phyloP scores from a whole-genome alignment of 148 eudicot genomes.

The Amaranthus hypochondriacus region DNA sequence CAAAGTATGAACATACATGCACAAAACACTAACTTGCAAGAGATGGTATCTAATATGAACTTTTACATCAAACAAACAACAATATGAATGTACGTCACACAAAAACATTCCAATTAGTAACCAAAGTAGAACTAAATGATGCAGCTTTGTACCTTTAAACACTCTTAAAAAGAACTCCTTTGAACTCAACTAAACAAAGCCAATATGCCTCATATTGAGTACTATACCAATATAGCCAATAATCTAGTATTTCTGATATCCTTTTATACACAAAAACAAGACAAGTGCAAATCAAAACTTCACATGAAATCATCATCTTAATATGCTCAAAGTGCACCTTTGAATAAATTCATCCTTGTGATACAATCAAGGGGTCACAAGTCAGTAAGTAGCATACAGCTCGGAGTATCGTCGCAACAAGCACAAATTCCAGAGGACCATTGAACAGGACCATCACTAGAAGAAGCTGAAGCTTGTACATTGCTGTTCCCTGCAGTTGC shows the following conservation, averaged over 20 bases:
- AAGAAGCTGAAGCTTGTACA: conserved; percentile 19
- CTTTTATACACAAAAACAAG: background rate
- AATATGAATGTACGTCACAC: background rate
- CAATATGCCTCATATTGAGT: background rate
- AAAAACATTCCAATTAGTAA: background rate
- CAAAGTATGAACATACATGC: background rate
- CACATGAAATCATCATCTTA: conserved; percentile 15
- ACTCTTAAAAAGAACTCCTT: background rate
- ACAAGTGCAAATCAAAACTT: background rate
- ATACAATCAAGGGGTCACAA: conserved; percentile 59
- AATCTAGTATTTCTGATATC: background rate
- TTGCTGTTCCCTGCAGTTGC: conserved; percentile 18
- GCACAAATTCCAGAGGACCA: conserved; percentile 99
- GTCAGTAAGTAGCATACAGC: conserved; percentile 84
- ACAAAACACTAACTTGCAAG: background rate
- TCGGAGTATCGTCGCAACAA: conserved; percentile 87
- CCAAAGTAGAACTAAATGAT: background rate
- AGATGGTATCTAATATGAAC: background rate
- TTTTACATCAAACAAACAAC: background rate
- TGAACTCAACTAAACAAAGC: background rate
- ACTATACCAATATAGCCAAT: background rate
- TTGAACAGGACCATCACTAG: conserved; percentile 31
- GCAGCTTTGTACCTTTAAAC: background rate
- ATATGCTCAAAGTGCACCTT: conserved; percentile 50
- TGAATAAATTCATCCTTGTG: conserved; percentile 38